phyloP scores from a whole-genome alignment of 768 basidiomycete species.

The Termitomyces titanicus region DNA sequence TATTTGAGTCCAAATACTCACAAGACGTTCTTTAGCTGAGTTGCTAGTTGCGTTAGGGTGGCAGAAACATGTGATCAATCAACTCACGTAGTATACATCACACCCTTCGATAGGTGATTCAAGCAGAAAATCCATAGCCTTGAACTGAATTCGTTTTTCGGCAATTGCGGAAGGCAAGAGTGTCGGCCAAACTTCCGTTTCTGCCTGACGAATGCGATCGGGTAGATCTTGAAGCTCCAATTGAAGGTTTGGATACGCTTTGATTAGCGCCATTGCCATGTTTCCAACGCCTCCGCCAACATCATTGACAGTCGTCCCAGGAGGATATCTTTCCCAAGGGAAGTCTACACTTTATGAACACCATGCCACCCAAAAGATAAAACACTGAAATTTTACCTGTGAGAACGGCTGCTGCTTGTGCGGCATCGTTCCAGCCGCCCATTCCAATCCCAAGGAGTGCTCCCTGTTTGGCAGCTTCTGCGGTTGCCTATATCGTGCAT shows the following conservation, averaged over 20 bases:
- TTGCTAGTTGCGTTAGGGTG: neutral
- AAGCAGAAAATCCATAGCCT: conserved; percentile 34
- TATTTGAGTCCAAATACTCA: conserved; percentile 11
- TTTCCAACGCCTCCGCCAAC: conserved; percentile 38
- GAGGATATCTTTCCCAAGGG: conserved; percentile 29
- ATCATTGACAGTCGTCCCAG: conserved; percentile 31
- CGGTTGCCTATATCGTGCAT: neutral
- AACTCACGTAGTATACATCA: conserved; percentile 36
- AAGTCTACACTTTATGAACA: too few relatives aligned
- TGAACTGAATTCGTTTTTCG: conserved; percentile 31
- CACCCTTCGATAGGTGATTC: conserved; percentile 31
- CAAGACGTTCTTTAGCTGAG: conserved; percentile 33
- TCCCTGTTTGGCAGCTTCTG: conserved; percentile 13
- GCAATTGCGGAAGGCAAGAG: conserved; percentile 31
- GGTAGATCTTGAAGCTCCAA: conserved; percentile 35
- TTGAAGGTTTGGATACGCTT: conserved; percentile 28
- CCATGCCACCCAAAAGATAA: too few relatives aligned
- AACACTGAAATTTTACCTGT: too few relatives aligned
- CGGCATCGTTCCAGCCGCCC: conserved; percentile 27
- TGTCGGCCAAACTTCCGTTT: conserved; percentile 27
- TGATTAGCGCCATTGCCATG: conserved; percentile 27
- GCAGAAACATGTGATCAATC: neutral
- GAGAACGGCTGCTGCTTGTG: conserved; percentile 13
- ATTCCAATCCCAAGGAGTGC: conserved; percentile 27
- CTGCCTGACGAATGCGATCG: conserved; percentile 26